Evolutionary conservation across 441 rosid genomes (phyloP), one percentile per base, ranked within the genome.

Genomic region (Syzygium malaccense): DNA sequence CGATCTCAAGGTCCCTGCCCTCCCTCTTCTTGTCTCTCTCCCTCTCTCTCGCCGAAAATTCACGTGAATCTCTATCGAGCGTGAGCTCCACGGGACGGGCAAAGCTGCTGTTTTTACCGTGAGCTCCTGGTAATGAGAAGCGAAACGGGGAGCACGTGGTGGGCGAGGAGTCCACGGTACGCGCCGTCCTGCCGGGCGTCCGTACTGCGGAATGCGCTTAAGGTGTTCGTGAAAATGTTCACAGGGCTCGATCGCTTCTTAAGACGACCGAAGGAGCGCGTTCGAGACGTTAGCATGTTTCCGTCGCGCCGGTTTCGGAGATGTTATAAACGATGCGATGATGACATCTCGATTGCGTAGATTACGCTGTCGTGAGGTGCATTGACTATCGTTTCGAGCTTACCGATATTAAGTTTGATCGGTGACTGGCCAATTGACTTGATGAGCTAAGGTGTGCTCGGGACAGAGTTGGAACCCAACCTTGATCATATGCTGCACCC

Each of bases 1-100:
- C 90, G 98, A 97, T 93, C 98, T 97, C 93, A 97, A 97, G 98
- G 98, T 94, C 60, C 33, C 78, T 75, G 75, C 41, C 28, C 7
- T 37, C 10, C 80, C 55, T 20, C 49, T 49, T 28, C 7, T 7
- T 30, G 18, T 55, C 55, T 18, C 56, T 26, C n/a, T 55, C 48
- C 7, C 48, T 45, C 48, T 45, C 48, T 7, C 48, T 37, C 41
- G 41, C 41, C 48, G 48, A 45, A 45, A 7, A 45, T 45, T 7
- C 48, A 1, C 7, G 48, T 14, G 28, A 41, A 26, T 45, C 2
- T 28, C 58, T 10, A 85, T 18, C 15, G 28, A 54, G 48, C 23
- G 37, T 2, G 45, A 54, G 1, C 60, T n/a, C 18, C 26, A 4
- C 30, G 58, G 60, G 56, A 54, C 11, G 48, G 57, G 48, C 8